Percentiles rank a stretch among this genome's conserved stretches.
These are phyloP conservation scores for Castanopsis chinensis DNA, from an alignment of 306 rosid genomes.

Conservation along the genomic window DNA sequence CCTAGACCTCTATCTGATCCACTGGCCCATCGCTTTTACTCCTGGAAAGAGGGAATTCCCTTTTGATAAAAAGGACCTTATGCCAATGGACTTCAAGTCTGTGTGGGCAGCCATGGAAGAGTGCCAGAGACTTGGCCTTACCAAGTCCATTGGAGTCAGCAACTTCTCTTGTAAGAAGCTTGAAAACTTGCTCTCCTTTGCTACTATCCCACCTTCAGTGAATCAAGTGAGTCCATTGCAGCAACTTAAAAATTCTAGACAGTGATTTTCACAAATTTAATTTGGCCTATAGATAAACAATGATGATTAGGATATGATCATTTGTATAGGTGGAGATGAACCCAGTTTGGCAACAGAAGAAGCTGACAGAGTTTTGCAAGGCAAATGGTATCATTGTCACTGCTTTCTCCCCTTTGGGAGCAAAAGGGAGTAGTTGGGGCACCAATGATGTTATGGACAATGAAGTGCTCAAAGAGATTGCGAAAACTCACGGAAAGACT, in stretches of 20 bases:
- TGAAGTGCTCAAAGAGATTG: slow-evolving; percentile 4
- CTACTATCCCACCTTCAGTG: slow-evolving; percentile 1
- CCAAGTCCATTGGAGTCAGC: slow-evolving; percentile 7
- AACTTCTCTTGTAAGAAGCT: slow-evolving; percentile 11
- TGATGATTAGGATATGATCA: neutral
- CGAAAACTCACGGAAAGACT: neutral
- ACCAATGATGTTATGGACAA: slow-evolving; percentile 4
- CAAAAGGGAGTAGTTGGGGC: neutral
- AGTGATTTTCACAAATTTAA: neutral
- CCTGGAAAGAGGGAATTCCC: neutral
- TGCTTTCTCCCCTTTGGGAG: slow-evolving; percentile 17
- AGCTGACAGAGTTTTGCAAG: slow-evolving; percentile 2
- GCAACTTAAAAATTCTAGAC: neutral
- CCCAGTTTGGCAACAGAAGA: slow-evolving; percentile 10
- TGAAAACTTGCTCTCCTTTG: neutral
- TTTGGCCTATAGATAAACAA: neutral
- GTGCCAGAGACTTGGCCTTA: slow-evolving; percentile 9
- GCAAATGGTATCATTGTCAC: neutral
- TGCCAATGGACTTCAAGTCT: slow-evolving; percentile 2
- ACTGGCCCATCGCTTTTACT: neutral
- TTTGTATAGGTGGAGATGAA: slow-evolving; percentile 7
- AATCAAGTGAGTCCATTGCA: slow-evolving; percentile 5
- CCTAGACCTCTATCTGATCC: slow-evolving; percentile 6
- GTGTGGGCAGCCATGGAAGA: slow-evolving; percentile 18
- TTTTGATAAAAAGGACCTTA: neutral